Evolutionary conservation across 139 green algal species (phyloP).

Genomic region (Chlorella sp.): DNA sequence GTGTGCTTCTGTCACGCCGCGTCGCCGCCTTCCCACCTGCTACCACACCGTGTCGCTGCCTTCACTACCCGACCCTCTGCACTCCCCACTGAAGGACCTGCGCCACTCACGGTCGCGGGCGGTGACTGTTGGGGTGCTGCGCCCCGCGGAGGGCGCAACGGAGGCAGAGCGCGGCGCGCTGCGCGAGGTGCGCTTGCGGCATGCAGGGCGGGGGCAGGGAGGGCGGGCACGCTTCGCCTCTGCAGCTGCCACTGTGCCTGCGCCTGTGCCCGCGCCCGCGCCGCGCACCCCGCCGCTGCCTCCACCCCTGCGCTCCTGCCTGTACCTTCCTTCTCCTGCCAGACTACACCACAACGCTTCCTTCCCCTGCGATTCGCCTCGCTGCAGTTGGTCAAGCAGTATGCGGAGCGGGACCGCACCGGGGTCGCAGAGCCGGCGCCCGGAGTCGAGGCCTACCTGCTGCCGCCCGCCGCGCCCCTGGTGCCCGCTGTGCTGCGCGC

Average conservation of each 20-base stretch:
- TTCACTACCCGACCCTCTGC: too few relatives aligned
- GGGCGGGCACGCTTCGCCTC: background rate
- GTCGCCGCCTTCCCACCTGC: too few relatives aligned
- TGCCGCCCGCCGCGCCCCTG: constrained; percentile 1
- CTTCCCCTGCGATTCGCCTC: background rate
- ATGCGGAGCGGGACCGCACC: constrained; percentile 1
- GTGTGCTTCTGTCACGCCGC: too few relatives aligned
- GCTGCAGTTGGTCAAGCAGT: constrained; percentile 12
- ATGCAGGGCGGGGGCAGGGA: background rate
- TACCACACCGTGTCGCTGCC: too few relatives aligned
- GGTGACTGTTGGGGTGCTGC: too few relatives aligned
- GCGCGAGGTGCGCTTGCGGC: background rate
- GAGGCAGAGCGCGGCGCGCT: background rate
- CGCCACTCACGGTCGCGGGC: constrained; percentile 23
- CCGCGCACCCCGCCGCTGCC: background rate
- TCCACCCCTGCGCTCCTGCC: background rate
- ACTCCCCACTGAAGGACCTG: constrained; percentile 37
- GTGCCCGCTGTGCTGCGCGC: background rate
- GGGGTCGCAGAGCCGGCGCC: constrained; percentile 6
- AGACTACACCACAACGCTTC: too few relatives aligned
- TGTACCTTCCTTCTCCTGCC: too few relatives aligned
- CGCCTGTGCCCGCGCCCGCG: background rate
- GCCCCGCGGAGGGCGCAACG: background rate
- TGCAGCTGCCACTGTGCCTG: background rate
- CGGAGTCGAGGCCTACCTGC: constrained; percentile 23